These are phyloP conservation scores for Phlebiopsis gigantea DNA, from an alignment of 768 basidiomycete species.

Conservation along the genomic window DNA sequence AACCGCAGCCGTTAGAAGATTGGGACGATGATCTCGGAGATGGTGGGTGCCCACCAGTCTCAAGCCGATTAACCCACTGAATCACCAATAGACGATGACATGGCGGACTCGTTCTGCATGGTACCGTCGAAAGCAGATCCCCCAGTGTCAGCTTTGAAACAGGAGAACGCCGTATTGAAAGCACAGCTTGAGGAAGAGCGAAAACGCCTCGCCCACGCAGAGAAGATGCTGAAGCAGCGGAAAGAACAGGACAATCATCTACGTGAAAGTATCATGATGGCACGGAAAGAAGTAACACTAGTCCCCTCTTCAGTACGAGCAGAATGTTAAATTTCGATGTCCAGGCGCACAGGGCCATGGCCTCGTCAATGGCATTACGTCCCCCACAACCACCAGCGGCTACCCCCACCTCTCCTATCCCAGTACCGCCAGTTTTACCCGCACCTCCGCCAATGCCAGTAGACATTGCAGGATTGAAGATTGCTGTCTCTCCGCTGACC, in stretches of 20 bases:
- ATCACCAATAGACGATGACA: slow-evolving; percentile 37
- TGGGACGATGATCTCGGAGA: slow-evolving; percentile 57
- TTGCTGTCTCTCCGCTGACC: slow-evolving; percentile 46
- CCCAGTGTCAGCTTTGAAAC: slow-evolving; percentile 44
- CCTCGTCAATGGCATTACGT: slow-evolving; percentile 56
- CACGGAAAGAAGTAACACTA: slow-evolving; percentile 54
- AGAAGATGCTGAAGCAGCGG: slow-evolving; percentile 59
- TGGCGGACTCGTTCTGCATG: slow-evolving; percentile 77
- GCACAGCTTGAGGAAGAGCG: slow-evolving; percentile 53
- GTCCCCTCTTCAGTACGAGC: slow-evolving; percentile 1
- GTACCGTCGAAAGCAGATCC: slow-evolving; percentile 60
- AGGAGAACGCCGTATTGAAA: slow-evolving; percentile 64
- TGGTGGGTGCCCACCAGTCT: slow-evolving; percentile 35
- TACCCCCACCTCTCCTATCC: slow-evolving; percentile 17
- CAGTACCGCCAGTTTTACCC: neutral
- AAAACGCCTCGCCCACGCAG: slow-evolving; percentile 53
- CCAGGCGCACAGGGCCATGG: slow-evolving; percentile 78
- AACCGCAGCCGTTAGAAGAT: slow-evolving; percentile 33
- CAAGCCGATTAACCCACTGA: neutral
- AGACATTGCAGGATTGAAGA: slow-evolving; percentile 54
- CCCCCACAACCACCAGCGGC: slow-evolving; percentile 23
- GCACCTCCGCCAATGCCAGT: slow-evolving; percentile 22
- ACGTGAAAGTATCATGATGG: slow-evolving; percentile 75
- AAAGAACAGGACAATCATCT: slow-evolving; percentile 77
- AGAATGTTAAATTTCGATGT: neutral